These are phyloP conservation scores for Trebouxia sp. DNA, from an alignment of 139 green algal species.

Conservation along the genomic window DNA sequence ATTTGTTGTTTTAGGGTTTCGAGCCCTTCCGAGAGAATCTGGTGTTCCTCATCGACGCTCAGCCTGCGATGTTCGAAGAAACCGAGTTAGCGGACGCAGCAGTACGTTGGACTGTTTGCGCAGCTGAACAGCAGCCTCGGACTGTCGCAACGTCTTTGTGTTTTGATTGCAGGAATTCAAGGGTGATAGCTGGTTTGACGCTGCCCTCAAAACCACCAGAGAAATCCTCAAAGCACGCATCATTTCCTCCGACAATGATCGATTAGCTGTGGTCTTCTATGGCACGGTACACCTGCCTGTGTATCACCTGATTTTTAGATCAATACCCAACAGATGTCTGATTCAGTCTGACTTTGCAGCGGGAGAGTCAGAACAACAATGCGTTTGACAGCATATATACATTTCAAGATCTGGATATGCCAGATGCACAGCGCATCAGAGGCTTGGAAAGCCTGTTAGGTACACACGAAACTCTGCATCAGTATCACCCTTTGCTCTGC, in stretches of 20 bases:
- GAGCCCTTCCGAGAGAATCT: constrained; percentile 33
- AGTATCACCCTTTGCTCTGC: too few species aligned
- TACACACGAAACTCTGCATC: not conserved
- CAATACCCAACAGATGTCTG: too few species aligned
- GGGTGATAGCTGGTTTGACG: constrained; percentile 36
- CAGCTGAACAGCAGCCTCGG: not conserved
- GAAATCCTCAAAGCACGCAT: constrained; percentile 37
- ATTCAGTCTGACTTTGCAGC: too few species aligned
- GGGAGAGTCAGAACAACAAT: constrained; percentile 32
- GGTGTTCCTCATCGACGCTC: constrained; percentile 45
- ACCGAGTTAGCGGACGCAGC: not conserved
- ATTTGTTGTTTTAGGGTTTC: not conserved
- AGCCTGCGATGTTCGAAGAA: constrained; percentile 31
- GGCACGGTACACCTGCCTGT: too few species aligned
- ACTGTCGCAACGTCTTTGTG: not conserved
- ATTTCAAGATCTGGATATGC: constrained; percentile 33
- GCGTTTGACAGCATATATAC: constrained; percentile 26
- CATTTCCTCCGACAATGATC: constrained; percentile 33
- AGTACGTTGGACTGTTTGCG: not conserved
- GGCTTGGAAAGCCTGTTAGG: constrained; percentile 1
- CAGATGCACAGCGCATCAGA: constrained; percentile 32
- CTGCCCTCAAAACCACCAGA: constrained; percentile 30
- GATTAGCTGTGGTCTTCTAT: constrained; percentile 43
- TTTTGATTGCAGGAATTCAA: constrained; percentile 23
- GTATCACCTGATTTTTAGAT: too few species aligned